Evolutionary conservation across 306 rosid species (phyloP).

Genomic region (Hippophae rhamnoides): DNA sequence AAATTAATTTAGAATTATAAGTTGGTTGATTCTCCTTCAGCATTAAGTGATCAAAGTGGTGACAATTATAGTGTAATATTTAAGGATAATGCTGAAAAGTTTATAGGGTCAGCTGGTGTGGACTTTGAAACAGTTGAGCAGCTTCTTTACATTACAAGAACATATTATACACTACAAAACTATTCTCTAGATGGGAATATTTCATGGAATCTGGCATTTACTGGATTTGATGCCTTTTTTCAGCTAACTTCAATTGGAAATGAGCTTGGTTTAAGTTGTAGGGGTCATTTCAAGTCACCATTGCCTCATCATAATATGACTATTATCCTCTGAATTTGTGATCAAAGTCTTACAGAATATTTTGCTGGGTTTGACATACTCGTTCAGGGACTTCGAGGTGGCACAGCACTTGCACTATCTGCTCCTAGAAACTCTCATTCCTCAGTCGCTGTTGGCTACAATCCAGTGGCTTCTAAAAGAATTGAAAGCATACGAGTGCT

Average conservation of each 20-base stretch:
- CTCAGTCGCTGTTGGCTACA: background rate
- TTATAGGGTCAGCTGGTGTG: constrained; percentile 3
- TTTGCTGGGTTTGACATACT: constrained; percentile 7
- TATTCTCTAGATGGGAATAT: constrained; percentile 1
- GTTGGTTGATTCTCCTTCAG: constrained; percentile 1
- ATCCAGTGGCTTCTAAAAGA: constrained; percentile 1
- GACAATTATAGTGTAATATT: background rate
- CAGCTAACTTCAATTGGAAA: constrained; percentile 6
- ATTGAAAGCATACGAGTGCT: constrained; percentile 7
- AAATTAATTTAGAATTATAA: constrained; percentile 5
- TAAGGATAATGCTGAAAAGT: background rate
- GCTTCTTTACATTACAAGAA: constrained; percentile 16
- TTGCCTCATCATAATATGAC: constrained; percentile 10
- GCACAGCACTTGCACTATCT: no score
- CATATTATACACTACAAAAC: constrained; percentile 19
- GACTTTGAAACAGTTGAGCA: constrained; percentile 9
- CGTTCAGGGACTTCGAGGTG: background rate
- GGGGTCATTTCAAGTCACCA: constrained; percentile 3
- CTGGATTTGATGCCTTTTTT: constrained; percentile 19
- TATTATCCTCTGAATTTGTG: constrained; percentile 10
- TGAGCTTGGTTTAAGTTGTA: constrained; percentile 9
- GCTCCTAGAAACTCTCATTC: background rate
- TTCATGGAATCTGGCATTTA: constrained; percentile 16
- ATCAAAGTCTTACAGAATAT: constrained; percentile 10
- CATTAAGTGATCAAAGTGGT: background rate